Evolutionary conservation across 2,329 filamentous ascomycete species (phyloP).

Genomic region (Claviceps africana): DNA sequence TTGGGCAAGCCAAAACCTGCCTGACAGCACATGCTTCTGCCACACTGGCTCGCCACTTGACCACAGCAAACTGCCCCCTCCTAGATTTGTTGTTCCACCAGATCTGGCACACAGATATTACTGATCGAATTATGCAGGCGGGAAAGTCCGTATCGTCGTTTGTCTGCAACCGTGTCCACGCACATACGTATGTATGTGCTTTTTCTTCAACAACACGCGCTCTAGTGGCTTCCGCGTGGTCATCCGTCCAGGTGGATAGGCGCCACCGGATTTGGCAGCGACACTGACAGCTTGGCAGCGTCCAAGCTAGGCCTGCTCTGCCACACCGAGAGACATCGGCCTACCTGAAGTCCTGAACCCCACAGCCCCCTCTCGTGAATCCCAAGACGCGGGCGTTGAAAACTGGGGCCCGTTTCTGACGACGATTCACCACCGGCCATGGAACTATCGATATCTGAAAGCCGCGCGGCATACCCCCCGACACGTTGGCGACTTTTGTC

Average conservation of each 20-base stretch:
- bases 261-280: not conserved
- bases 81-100: constrained; percentile 3
- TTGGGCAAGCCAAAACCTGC: not conserved
- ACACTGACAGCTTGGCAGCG: not conserved
- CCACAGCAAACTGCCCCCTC: not conserved
- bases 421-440: not conserved
- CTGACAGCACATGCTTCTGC: not conserved
- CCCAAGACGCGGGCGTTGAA: not conserved
- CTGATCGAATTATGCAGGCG: constrained; percentile 2
- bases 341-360: not conserved
- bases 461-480: not conserved
- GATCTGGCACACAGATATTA: constrained; percentile 5
- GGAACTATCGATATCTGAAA: not conserved
- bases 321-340: not conserved
- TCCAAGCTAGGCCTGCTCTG: not conserved
- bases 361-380: not conserved
- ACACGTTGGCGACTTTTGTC: not conserved
- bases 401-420: not conserved
- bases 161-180: not conserved
- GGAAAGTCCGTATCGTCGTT: constrained; percentile 1
- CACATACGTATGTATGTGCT: not conserved
- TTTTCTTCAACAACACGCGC: not conserved
- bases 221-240: not conserved
- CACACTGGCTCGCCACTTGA: not conserved
- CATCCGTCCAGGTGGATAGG: not conserved